Percentiles rank a stretch among this genome's conserved stretches.
Conservation (phyloP, 441 rosid species). For the Corymbia citriodora region DNA sequence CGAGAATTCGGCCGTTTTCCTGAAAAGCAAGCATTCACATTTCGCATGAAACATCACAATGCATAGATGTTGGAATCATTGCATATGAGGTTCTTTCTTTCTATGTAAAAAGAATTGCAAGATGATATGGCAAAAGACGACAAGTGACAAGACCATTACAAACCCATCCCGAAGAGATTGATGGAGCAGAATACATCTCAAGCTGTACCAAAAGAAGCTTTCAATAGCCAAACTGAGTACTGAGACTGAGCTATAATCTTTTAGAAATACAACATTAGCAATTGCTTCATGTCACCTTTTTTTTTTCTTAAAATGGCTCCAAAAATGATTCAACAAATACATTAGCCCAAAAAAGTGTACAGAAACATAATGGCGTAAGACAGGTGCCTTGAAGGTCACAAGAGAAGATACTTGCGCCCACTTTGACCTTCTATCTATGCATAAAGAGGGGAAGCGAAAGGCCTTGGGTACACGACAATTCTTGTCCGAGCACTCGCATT, state of each 20-base stretch:
- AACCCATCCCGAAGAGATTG: neutral
- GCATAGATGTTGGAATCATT: neutral
- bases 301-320: neutral
- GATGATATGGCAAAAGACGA: neutral
- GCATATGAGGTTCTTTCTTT: neutral
- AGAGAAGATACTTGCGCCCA: neutral
- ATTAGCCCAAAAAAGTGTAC: neutral
- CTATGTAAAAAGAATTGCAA: neutral
- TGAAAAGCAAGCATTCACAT: neutral
- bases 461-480: conserved; percentile 52
- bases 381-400: neutral
- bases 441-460: conserved; percentile 58
- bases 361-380: neutral
- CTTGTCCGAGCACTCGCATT: conserved; percentile 24
- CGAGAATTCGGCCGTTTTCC: neutral
- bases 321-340: neutral
- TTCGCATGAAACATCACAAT: neutral
- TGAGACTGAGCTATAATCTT: neutral
- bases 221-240: neutral
- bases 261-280: neutral
- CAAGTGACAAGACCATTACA: neutral
- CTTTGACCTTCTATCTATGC: conserved; percentile 23
- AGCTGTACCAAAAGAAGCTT: neutral
- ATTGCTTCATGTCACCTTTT: neutral
- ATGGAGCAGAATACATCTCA: neutral